Percentiles rank a stretch among this genome's conserved stretches.
phyloP scores from a whole-genome alignment of 1,284 basidiomycete genomes.

The Malassezia psittaci region DNA sequence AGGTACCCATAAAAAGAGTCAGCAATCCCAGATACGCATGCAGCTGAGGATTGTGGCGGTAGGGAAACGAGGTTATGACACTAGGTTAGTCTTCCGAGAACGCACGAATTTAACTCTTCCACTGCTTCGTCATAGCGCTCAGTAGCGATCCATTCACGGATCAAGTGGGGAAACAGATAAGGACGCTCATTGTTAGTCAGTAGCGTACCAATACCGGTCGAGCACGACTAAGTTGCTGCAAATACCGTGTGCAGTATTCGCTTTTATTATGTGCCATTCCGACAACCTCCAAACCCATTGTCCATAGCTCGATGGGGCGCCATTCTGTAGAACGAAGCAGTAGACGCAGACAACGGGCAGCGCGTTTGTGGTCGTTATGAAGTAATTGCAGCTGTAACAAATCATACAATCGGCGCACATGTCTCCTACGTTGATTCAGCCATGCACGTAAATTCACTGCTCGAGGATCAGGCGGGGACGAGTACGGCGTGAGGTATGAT shows the following conservation, averaged over 20 bases:
- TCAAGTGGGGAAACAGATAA: constrained; percentile 3
- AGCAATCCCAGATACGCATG: constrained; percentile 15
- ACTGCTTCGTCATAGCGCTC: constrained; percentile 1
- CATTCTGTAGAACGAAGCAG: constrained; percentile 11
- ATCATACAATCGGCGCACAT: constrained; percentile 13
- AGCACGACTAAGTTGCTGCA: constrained; percentile 1
- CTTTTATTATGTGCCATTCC: neutral
- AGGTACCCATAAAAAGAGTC: constrained; percentile 3
- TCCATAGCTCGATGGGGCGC: constrained; percentile 15
- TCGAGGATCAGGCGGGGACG: neutral
- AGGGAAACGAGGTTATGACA: constrained; percentile 9
- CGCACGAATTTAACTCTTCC: constrained; percentile 8
- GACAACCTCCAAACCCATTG: constrained; percentile 7
- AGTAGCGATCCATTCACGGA: constrained; percentile 1
- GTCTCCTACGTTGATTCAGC: constrained; percentile 3
- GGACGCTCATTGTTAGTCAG: neutral
- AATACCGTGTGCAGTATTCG: neutral
- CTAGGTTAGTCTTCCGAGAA: neutral
- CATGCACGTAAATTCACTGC: neutral
- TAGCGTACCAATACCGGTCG: constrained; percentile 2
- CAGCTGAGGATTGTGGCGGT: constrained; percentile 14
- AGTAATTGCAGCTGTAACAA: constrained; percentile 12
- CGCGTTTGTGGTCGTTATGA: constrained; percentile 4
- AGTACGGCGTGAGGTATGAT: constrained; percentile 1
- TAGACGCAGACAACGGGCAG: constrained; percentile 1